Conservation (phyloP, 805 yeast species). For the Dipodascopsis tothii region DNA sequence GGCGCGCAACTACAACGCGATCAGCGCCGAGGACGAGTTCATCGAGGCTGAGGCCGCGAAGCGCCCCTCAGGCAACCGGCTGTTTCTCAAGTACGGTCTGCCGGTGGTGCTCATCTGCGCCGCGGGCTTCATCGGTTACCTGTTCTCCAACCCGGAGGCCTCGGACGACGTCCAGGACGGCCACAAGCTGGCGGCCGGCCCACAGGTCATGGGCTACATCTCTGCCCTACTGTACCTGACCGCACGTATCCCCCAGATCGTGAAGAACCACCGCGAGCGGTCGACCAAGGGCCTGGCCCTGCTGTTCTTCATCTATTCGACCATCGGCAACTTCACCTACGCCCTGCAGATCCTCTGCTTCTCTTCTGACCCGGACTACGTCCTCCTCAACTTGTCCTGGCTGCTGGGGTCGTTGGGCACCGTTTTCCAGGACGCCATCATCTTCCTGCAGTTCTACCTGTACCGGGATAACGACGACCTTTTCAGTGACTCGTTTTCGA, state of each 20-base stretch:
- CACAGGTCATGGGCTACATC: conserved; percentile 62
- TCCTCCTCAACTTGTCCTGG: conserved; percentile 64
- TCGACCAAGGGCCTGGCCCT: conserved; percentile 83
- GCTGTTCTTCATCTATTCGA: conserved; percentile 65
- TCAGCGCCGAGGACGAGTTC: background rate
- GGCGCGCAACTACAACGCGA: background rate
- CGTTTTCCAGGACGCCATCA: conserved; percentile 58
- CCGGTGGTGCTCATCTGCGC: conserved; percentile 56
- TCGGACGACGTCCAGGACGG: conserved; percentile 22
- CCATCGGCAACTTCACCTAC: conserved; percentile 67
- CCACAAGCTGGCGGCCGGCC: conserved; percentile 30
- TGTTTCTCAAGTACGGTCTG: conserved; percentile 34
- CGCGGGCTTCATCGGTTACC: conserved; percentile 57
- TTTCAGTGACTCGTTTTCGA: conserved; percentile 5
- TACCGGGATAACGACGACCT: conserved; percentile 37
- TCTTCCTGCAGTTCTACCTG: conserved; percentile 59
- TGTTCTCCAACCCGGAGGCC: conserved; percentile 33
- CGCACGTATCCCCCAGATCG: conserved; percentile 78
- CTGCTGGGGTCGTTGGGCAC: conserved; percentile 73
- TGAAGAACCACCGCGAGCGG: conserved; percentile 66
- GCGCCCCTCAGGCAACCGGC: conserved; percentile 30
- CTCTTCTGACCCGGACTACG: conserved; percentile 53
- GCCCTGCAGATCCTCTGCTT: conserved; percentile 64
- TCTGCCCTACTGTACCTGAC: conserved; percentile 63
- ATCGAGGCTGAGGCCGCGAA: conserved; percentile 12